A percentile compares a stretch with the other conserved stretches of the same genome.
Evolutionary conservation across 345 rosid genomes (phyloP).

Genomic region (Theobroma cacao): DNA sequence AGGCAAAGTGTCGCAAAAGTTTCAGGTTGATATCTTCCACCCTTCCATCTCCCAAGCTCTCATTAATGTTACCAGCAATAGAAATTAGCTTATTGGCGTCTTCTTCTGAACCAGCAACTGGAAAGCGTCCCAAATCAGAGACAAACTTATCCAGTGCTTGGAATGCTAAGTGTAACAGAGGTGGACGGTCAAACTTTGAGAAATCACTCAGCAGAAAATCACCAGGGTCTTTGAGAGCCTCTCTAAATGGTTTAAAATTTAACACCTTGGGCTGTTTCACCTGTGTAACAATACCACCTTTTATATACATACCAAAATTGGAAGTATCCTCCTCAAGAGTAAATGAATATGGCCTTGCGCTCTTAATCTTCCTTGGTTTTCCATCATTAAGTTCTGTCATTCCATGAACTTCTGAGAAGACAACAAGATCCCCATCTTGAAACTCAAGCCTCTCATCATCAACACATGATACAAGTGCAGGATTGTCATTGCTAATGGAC

Average conservation of each 20-base stretch:
- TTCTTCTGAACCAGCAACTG: constrained; percentile 86
- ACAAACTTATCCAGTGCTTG: constrained; percentile 87
- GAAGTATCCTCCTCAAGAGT: constrained; percentile 86
- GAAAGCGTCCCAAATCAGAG: constrained; percentile 68
- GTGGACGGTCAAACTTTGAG: constrained; percentile 89
- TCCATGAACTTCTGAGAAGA: constrained; percentile 95
- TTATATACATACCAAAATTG: constrained; percentile 55
- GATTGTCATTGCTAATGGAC: constrained; percentile 84
- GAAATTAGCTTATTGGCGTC: constrained; percentile 82
- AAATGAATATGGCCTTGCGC: constrained; percentile 84
- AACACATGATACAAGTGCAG: constrained; percentile 84
- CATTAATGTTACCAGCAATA: constrained; percentile 59
- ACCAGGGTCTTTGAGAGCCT: constrained; percentile 90
- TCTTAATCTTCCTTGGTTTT: constrained; percentile 85
- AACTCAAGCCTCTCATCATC: constrained; percentile 97
- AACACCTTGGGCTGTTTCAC: constrained; percentile 84
- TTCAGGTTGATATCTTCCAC: constrained; percentile 73
- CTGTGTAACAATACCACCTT: constrained; percentile 97
- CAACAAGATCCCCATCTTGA: constrained; percentile 93
- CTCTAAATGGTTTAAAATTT: constrained; percentile 82
- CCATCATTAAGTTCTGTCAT: constrained; percentile 96
- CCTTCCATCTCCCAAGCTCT: constrained; percentile 63
- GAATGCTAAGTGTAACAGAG: constrained; percentile 88
- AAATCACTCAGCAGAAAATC: constrained; percentile 95
- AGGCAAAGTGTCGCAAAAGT: constrained; percentile 80